A percentile compares a stretch with the other conserved stretches of the same genome.
Conservation (phyloP, 2,329 filamentous ascomycete genomes). For the Coniochaeta prunicola region DNA sequence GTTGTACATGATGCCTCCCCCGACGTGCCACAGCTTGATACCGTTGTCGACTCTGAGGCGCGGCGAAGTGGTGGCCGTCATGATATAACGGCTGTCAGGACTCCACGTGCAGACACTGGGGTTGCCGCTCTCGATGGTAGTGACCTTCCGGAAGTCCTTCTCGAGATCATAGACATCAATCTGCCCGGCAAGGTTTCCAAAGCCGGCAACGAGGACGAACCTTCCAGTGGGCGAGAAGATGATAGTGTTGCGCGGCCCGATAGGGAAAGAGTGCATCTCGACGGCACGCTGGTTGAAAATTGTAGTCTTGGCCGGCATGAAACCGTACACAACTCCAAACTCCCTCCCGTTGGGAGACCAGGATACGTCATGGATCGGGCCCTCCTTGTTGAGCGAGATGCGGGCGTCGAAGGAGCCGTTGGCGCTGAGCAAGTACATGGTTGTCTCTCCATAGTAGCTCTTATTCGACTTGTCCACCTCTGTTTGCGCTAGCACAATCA, state of each 20-base stretch:
- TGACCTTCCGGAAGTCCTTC: slow-evolving; percentile 87
- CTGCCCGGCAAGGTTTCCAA: slow-evolving; percentile 94
- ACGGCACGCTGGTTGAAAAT: slow-evolving; percentile 91
- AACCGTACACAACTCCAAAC: slow-evolving; percentile 95
- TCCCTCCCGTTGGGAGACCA: slow-evolving; percentile 98
- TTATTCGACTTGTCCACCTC: slow-evolving; percentile 98
- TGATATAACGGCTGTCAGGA: slow-evolving; percentile 87
- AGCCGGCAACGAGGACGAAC: slow-evolving; percentile 89
- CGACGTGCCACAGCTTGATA: slow-evolving; percentile 89
- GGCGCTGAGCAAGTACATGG: slow-evolving; percentile 87
- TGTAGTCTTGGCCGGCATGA: slow-evolving; percentile 98
- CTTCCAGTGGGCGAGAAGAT: slow-evolving; percentile 88
- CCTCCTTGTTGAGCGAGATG: slow-evolving; percentile 90
- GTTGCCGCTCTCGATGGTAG: slow-evolving; percentile 91
- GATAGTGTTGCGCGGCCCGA: slow-evolving; percentile 89
- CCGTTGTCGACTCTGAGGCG: slow-evolving; percentile 95
- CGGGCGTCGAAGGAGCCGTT: slow-evolving; percentile 90
- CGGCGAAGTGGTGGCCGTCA: slow-evolving; percentile 96
- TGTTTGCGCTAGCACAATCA: slow-evolving; percentile 93
- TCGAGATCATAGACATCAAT: slow-evolving; percentile 97
- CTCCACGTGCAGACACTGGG: slow-evolving; percentile 97
- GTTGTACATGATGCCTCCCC: slow-evolving; percentile 85
- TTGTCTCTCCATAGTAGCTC: slow-evolving; percentile 99
- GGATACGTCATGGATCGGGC: slow-evolving; percentile 90
- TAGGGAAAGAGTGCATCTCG: slow-evolving; percentile 74